Evolutionary conservation across 192 early-diverging fungal genomes (phyloP).

Genomic region (Entomortierella beljakovae): DNA sequence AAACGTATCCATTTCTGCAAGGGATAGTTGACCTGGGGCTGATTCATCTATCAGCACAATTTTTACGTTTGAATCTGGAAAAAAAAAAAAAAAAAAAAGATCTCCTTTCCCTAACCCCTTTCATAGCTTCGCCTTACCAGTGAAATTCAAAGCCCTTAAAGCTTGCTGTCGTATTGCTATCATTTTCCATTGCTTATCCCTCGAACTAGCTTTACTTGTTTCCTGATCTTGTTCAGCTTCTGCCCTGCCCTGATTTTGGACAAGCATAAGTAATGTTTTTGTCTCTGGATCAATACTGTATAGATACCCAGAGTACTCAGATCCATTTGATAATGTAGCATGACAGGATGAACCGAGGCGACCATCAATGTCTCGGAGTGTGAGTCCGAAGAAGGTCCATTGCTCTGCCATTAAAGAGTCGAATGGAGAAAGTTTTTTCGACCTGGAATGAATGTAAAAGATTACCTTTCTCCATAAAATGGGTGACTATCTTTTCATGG

Average conservation of each 20-base stretch:
- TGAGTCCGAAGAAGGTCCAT: slow-evolving; percentile 29
- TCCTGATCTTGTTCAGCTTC: background rate
- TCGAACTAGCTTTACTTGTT: background rate
- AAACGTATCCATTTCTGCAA: slow-evolving; percentile 31
- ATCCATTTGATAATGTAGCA: slow-evolving; percentile 30
- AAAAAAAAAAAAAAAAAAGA: slow-evolving; percentile 6
- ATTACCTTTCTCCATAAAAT: background rate
- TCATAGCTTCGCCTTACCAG: too few species aligned
- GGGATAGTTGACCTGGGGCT: background rate
- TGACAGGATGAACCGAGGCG: slow-evolving; percentile 17
- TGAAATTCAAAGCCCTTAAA: background rate
- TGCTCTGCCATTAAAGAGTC: slow-evolving; percentile 14
- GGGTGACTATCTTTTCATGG: background rate
- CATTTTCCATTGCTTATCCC: background rate
- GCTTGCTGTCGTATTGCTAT: slow-evolving; percentile 35
- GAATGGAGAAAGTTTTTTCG: background rate
- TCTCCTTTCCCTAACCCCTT: too few species aligned
- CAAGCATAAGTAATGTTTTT: slow-evolving; percentile 29
- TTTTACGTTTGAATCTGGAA: too few species aligned
- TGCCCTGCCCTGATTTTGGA: background rate
- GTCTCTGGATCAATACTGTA: slow-evolving; percentile 55
- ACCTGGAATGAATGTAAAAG: background rate
- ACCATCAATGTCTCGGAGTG: slow-evolving; percentile 27
- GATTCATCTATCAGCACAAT: background rate
- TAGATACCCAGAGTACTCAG: slow-evolving; percentile 28